Base-by-base conservation (phyloP, 2,329 filamentous ascomycete species). In the Neurospora crassa region DNA sequence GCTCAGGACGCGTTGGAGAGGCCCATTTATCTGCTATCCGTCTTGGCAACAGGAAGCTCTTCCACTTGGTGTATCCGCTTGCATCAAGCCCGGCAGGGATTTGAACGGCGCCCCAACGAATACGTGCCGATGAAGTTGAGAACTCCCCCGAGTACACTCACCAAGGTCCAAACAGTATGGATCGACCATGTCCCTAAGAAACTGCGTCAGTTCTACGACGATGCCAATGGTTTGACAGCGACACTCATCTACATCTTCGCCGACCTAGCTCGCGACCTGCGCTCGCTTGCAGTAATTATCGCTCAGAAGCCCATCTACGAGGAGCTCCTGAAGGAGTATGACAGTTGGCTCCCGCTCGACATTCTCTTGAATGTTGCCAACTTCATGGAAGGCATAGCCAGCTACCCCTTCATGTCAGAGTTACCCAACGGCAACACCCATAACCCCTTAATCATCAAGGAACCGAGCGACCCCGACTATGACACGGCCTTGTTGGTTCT, bases 321-420 rank as follows among this genome's bases (percentile, higher is more conserved):
- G 24, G 68, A 72, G 37, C 68, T 76, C 14, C 53, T 71, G 11
- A 72, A 70, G 24, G 67, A 74, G 47, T 70, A 70, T 24, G 69
- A 34, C 12, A 16, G 16, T n/a, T 71, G 70, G 68, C 73, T 72
- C 29, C 72, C 73, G 5, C 63, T 73, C 3, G 71, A 74, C 42
- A 45, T 74, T 1, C 71, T 76, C n/a, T 37, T 69, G 67, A 71
- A 73, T 34, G 68, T 53, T 1, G 75, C 73, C 42, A 67, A 68
- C 67, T 73, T 70, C 67, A 70, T 72, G 68, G 75, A 75, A 67
- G 68, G 67, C 10, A 47, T 74, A 8, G 74, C 73, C 1, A 71
- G 71, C 63, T 75, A 72, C 24, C 72, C 75, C 5, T 75, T 34
- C 59, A 74, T 74, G 75, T 20, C 68, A 2, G 47, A 70, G 10